Percentiles rank a stretch among this genome's conserved stretches.
These are phyloP conservation scores for Russula brevipes DNA, from an alignment of 768 basidiomycete genomes.

Conservation along the genomic window DNA sequence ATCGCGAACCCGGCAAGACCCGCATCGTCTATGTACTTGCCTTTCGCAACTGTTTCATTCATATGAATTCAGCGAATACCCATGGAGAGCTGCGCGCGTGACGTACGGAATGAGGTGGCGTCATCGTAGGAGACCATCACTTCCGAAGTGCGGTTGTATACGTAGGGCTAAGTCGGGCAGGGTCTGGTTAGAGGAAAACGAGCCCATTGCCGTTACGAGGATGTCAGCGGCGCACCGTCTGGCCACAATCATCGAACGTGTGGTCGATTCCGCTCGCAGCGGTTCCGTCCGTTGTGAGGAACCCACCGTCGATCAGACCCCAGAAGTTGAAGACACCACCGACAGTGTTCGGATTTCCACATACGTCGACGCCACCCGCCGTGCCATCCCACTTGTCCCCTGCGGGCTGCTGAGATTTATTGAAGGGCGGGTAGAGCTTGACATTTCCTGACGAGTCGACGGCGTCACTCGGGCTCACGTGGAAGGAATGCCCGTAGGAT, in stretches of 20 bases:
- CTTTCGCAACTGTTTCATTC: conserved; percentile 35
- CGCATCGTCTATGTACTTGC: conserved; percentile 35
- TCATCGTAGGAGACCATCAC: conserved; percentile 66
- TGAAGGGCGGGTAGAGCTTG: conserved; percentile 20
- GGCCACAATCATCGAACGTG: conserved; percentile 51
- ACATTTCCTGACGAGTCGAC: conserved; percentile 28
- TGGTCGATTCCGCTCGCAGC: conserved; percentile 44
- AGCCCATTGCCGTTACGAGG: not conserved
- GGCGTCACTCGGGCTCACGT: conserved; percentile 36
- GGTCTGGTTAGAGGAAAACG: not conserved
- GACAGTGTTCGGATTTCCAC: conserved; percentile 47
- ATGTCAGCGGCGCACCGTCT: conserved; percentile 51
- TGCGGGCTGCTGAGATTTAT: conserved; percentile 17
- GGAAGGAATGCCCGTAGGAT: conserved; percentile 74
- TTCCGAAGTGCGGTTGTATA: conserved; percentile 51
- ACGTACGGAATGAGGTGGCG: conserved; percentile 44
- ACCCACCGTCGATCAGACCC: conserved; percentile 51
- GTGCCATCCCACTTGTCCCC: conserved; percentile 48
- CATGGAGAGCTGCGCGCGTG: not conserved
- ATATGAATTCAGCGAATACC: not conserved
- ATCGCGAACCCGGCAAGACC: conserved; percentile 40
- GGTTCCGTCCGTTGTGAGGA: conserved; percentile 42
- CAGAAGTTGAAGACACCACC: conserved; percentile 55
- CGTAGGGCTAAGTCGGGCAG: conserved; percentile 48
- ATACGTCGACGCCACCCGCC: conserved; percentile 44